Evolutionary conservation across 306 rosid species (phyloP).

Genomic region (Malus sylvestris): DNA sequence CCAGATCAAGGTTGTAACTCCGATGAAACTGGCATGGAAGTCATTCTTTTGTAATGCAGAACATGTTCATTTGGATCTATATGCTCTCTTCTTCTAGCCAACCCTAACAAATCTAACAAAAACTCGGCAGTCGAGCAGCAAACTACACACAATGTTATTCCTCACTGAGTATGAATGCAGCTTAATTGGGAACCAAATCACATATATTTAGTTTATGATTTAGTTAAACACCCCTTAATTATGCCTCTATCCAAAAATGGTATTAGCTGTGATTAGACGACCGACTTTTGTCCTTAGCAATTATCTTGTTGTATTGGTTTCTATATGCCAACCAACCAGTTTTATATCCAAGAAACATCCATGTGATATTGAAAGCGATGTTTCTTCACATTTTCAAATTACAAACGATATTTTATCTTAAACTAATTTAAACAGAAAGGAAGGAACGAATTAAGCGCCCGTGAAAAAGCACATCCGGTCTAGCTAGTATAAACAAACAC

Average conservation of each 20-base stretch:
- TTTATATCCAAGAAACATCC: constrained; percentile 38
- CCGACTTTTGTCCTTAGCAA: constrained; percentile 17
- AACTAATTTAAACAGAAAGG: no score
- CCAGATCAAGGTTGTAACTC: no score
- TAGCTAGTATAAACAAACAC: constrained; percentile 41
- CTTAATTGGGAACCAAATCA: background rate
- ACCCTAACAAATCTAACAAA: no score
- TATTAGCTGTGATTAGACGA: background rate
- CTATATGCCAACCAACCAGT: constrained; percentile 18
- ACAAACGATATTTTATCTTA: no score
- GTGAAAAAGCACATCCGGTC: no score
- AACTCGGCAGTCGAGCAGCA: background rate
- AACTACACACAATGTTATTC: background rate
- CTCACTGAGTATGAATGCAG: background rate
- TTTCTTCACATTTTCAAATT: background rate
- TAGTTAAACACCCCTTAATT: no score
- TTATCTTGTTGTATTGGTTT: constrained; percentile 19
- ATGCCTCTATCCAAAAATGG: background rate
- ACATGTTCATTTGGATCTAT: background rate
- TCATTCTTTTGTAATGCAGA: no score
- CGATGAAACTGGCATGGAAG: background rate
- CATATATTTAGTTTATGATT: background rate
- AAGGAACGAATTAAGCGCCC: rapidly evolving
- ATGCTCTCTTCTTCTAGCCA: background rate
- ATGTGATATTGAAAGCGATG: constrained; percentile 14